Base-by-base conservation (phyloP, 352 stramenopile genomes). In the Phytophthora boehmeriae region DNA sequence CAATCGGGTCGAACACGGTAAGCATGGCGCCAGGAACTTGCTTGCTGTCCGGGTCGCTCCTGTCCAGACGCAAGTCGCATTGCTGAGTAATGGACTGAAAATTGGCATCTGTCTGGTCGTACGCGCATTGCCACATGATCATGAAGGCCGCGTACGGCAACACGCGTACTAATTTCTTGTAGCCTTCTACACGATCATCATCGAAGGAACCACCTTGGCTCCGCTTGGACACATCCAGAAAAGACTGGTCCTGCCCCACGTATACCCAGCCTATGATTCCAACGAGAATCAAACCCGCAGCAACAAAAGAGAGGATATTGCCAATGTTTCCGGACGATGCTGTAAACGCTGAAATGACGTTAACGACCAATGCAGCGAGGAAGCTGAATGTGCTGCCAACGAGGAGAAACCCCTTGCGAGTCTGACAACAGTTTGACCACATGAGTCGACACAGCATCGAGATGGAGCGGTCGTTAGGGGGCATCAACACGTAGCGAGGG, bases 51-150 rank as follows among this genome's bases (percentile, higher is more conserved):
- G 51, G 52, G 25, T 61, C 61, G 47, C 28, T 60, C 5, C 35
- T 30, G 62, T 57, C 63, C 43, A 73, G 66, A 32, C 77, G 77
- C 55, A 83, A 48, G 61, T 87, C 77, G 35, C 64, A 76, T 58
- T 87, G 77, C 62, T 87, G 77, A 5, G 73, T 77, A 59, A 87
- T 87, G 10, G 71, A 62, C 63, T 87, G 77, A 60, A 80, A 80
- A 59, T 87, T 87, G 66, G 68, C 77, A 56, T 82, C 73, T 4
- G 60, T 72, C 62, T 87, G 77, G 57, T 87, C 73, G 56, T 87
- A 81, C 8, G 68, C 64, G 20, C 64, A 75, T n/a, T 81, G 57
- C 77, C 77, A 86, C 17, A 83, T 73, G 54, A 83, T 76, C n/a
- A 56, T 82, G 52, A 84, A 78, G 1, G 69, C 52, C 28, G 74